Percentiles rank a stretch among this genome's conserved stretches.
phyloP scores from a whole-genome alignment of 257 asterid species.

The Eustoma russellianum region DNA sequence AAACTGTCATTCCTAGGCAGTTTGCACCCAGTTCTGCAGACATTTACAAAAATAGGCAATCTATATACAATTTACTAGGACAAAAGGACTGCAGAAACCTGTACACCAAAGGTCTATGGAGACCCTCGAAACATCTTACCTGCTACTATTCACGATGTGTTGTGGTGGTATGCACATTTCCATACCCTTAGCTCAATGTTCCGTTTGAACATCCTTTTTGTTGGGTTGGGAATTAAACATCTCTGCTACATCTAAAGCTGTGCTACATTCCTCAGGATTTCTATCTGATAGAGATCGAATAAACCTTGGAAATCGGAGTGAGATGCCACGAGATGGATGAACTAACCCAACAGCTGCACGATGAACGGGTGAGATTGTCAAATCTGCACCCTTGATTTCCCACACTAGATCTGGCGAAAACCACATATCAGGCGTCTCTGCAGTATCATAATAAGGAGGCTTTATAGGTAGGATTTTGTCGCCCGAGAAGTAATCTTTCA shows the following conservation, averaged over 20 bases:
- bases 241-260: slow-evolving; percentile 57
- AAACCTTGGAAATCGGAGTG: no score
- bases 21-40: no score
- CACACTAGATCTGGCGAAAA: slow-evolving; percentile 68
- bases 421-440: slow-evolving; percentile 74
- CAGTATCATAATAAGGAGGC: slow-evolving; percentile 67
- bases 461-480: slow-evolving; percentile 53
- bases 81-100: no score
- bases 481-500: slow-evolving; percentile 57
- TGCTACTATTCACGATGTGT: no score
- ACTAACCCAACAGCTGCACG: slow-evolving; percentile 72
- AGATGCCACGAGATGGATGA: slow-evolving; percentile 85
- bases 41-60: no score
- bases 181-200: slow-evolving; percentile 3
- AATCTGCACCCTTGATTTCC: slow-evolving; percentile 78
- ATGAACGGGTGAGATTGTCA: slow-evolving; percentile 74
- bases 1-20: no score
- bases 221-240: slow-evolving; percentile 66
- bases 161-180: no score
- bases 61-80: no score
- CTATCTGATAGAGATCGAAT: slow-evolving; percentile 45
- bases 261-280: slow-evolving; percentile 81
- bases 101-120: no score
- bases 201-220: slow-evolving; percentile 51
- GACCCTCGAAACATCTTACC: no score